Base-by-base conservation (phyloP, 768 basidiomycete species). In the Agrocybe praecox region DNA sequence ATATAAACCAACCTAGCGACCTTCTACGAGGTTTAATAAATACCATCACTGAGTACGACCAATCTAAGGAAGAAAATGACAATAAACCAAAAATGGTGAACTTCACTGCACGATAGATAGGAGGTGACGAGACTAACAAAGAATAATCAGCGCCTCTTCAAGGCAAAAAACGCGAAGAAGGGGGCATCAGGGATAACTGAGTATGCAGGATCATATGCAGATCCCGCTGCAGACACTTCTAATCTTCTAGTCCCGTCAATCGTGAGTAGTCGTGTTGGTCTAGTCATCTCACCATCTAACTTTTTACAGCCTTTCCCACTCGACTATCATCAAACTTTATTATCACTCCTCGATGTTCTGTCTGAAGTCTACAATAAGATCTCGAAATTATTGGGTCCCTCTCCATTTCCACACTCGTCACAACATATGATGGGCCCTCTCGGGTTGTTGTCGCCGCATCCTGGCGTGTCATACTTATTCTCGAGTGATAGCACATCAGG, bases 331-430 rank as follows among this genome's bases (percentile, higher is more conserved):
- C 90, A 96, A 72, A 91, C 90, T 10, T 83, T 95, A 33, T 83
- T 94, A 52, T 92, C 94, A 32, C 85, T 94, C 23, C 86, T 94
- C 52, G 94, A 96, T 67, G 89, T 96, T 47, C 81, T 96, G 40
- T 90, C 91, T 17, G 92, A 94, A 66, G 85, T 92, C 26, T 96
- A 96, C 76, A 87, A 90, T 72, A 94, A 92, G 72, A 89, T 96
- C 40, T 83, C 83, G 9, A 86, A 86, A 65, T 83, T 93, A 50
- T 85, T 96, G 21, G 92, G 92, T 0, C 89, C 92, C 4, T 92
- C 91, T 0, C 87, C 88, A 0, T 88, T 92, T 65, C 79, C 87
- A 6, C 81, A 84, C 60, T 74, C 78, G 10, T 74, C 84, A 17
- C 85, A 85, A 53, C 81, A 88, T 50, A 87, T 89, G 74, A 90